Conservation (phyloP, 2,329 filamentous ascomycete genomes). For the Pseudogymnoascus sp. region DNA sequence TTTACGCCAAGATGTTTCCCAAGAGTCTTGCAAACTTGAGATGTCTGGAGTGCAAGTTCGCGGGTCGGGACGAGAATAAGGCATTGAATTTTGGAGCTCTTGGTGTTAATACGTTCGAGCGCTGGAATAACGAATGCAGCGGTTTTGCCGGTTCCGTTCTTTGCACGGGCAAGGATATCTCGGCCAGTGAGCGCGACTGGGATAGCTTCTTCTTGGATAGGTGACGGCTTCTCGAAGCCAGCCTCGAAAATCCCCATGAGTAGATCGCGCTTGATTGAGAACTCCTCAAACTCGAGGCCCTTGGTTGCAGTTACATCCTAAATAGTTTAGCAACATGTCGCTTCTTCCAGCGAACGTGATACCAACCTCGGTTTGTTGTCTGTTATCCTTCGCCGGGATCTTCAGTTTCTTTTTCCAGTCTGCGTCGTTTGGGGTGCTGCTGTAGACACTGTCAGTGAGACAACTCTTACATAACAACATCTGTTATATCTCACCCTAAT, state of each 20-base stretch:
- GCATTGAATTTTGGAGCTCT: constrained; percentile 91
- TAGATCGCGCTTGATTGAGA: constrained; percentile 86
- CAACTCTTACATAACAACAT: constrained; percentile 28
- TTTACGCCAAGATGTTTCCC: constrained; percentile 96
- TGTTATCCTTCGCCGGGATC: constrained; percentile 63
- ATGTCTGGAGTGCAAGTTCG: constrained; percentile 96
- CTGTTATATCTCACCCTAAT: constrained; percentile 36
- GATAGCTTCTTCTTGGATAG: constrained; percentile 98
- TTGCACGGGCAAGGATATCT: constrained; percentile 91
- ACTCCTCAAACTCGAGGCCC: constrained; percentile 95
- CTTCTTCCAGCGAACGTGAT: constrained; percentile 8
- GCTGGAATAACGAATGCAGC: constrained; percentile 95
- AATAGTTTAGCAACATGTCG: constrained; percentile 10
- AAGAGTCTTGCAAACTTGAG: constrained; percentile 96
- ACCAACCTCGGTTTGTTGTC: constrained; percentile 72
- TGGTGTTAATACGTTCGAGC: constrained; percentile 92
- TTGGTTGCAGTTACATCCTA: constrained; percentile 98
- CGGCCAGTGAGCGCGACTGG: constrained; percentile 90
- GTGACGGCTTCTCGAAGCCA: constrained; percentile 96
- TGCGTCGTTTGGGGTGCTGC: constrained; percentile 40
- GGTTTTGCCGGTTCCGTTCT: constrained; percentile 98
- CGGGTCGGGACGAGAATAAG: constrained; percentile 93
- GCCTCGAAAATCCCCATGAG: constrained; percentile 99
- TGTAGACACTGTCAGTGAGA: constrained; percentile 39
- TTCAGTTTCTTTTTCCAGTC: constrained; percentile 72